These are phyloP conservation scores for Echinochloa phyllopogon DNA, from an alignment of 176 grass and related monocot species.

Conservation along the genomic window DNA sequence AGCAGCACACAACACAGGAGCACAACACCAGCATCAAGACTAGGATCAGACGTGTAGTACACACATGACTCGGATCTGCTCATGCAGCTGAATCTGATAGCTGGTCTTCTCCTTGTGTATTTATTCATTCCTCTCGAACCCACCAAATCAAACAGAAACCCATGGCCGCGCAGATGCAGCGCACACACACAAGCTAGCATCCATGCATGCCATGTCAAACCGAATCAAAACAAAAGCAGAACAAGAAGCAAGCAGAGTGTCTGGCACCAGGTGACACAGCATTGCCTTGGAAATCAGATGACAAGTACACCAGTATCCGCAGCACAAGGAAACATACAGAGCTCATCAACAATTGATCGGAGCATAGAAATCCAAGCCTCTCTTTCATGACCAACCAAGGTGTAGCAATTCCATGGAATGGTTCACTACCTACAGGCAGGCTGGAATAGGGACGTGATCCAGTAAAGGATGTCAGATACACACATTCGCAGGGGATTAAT, in stretches of 20 bases:
- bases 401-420: background rate
- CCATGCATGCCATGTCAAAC: background rate
- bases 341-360: background rate
- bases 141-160: background rate
- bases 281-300: background rate
- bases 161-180: background rate
- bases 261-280: background rate
- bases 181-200: background rate
- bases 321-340: background rate
- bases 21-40: background rate
- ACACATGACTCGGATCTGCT: background rate
- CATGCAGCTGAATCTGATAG: background rate
- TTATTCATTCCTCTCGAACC: background rate
- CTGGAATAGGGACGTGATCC: background rate
- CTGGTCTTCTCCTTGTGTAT: background rate
- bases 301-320: background rate
- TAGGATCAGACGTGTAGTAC: background rate
- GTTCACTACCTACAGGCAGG: constrained; percentile 1
- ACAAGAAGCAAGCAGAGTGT: background rate
- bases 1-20: background rate
- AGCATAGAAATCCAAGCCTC: background rate
- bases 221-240: background rate
- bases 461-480: background rate
- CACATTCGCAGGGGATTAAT: background rate
- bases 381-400: background rate